phyloP scores from a whole-genome alignment of 2,329 filamentous ascomycete genomes.

The Sporothrix protearum region DNA sequence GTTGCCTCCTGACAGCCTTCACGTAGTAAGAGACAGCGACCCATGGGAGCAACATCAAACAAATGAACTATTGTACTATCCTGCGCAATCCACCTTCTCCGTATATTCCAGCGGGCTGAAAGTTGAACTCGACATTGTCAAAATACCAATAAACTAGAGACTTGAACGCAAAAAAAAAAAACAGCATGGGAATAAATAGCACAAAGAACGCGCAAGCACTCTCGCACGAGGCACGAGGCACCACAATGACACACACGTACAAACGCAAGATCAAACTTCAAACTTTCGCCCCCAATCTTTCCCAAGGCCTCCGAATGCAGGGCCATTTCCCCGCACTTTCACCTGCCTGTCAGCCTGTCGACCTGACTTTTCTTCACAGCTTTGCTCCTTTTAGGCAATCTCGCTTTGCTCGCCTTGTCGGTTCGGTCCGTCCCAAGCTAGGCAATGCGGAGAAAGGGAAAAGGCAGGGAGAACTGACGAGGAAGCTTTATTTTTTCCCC shows the following conservation, averaged over 20 bases:
- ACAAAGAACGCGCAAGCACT: neutral
- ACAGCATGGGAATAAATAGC: neutral
- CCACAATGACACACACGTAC: neutral
- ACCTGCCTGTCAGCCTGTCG: neutral
- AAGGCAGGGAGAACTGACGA: neutral
- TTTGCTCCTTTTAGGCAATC: neutral
- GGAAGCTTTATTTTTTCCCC: neutral
- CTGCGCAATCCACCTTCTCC: neutral
- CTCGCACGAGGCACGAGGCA: neutral
- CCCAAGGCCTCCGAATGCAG: neutral
- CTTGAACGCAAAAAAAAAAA: neutral
- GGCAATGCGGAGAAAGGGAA: neutral
- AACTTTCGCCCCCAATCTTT: neutral
- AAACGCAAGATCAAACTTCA: neutral
- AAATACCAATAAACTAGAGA: neutral
- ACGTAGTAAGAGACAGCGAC: neutral
- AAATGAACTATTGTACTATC: neutral
- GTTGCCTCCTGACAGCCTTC: neutral
- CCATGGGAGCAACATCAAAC: neutral
- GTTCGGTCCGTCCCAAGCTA: conserved; percentile 7
- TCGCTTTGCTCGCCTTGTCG: neutral
- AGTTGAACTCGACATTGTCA: neutral
- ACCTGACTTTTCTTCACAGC: neutral
- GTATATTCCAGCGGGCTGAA: neutral
- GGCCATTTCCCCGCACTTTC: neutral